phyloP scores from a whole-genome alignment of 257 asterid genomes.

The Rhazya stricta region DNA sequence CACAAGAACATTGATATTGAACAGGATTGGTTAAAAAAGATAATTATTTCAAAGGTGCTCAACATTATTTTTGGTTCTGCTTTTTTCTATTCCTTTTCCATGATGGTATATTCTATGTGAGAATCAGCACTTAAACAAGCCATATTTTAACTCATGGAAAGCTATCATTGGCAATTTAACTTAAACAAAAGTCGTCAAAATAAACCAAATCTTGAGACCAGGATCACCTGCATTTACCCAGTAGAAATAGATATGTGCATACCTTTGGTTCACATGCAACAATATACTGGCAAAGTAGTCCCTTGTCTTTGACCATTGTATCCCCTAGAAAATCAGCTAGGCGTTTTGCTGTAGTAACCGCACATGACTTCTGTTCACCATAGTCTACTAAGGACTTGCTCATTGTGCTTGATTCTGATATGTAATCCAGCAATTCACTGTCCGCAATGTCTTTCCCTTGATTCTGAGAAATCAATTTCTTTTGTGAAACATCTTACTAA shows the following conservation, averaged over 20 bases:
- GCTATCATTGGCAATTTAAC: not conserved
- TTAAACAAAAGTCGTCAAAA: not conserved
- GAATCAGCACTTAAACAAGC: not conserved
- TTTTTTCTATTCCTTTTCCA: not conserved
- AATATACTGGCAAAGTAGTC: constrained; percentile 88
- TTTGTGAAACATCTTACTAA: constrained; percentile 9
- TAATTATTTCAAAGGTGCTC: constrained; percentile 3
- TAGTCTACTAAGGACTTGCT: constrained; percentile 95
- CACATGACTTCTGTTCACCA: constrained; percentile 95
- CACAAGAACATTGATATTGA: not conserved
- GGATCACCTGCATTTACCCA: not conserved
- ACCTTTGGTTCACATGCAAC: constrained; percentile 99
- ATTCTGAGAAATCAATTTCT: constrained; percentile 51
- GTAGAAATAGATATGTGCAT: constrained; percentile 18
- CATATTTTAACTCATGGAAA: not conserved
- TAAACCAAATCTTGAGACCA: constrained; percentile 8
- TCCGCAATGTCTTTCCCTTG: constrained; percentile 92
- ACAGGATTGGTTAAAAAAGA: not conserved
- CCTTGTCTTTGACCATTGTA: constrained; percentile 97
- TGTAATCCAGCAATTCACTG: constrained; percentile 85
- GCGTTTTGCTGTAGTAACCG: constrained; percentile 96
- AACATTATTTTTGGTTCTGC: not conserved
- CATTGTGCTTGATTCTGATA: constrained; percentile 99
- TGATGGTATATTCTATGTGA: not conserved
- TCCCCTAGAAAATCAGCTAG: constrained; percentile 96